phyloP scores from a whole-genome alignment of 179 eudicot genomes.

The Monotropa hypopitys region DNA sequence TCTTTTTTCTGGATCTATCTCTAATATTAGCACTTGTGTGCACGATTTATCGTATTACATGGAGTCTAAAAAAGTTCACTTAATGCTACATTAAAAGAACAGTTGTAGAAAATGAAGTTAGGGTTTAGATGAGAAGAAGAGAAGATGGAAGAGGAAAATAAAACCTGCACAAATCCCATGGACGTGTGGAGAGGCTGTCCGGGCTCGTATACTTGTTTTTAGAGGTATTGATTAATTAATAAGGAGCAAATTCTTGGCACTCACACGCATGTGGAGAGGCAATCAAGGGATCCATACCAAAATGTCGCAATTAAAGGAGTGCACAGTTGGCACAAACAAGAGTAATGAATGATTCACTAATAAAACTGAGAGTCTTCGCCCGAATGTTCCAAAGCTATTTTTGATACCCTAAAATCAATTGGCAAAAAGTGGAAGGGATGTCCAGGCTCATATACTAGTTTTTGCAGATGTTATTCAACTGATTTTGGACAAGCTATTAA shows the following conservation, averaged over 20 bases:
- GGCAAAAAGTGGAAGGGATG: not conserved
- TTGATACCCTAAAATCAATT: not conserved
- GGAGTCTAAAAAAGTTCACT: not conserved
- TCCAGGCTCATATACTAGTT: not conserved
- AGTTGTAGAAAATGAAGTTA: not conserved
- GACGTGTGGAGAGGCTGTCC: not conserved
- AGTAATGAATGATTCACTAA: not conserved
- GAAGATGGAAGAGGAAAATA: not conserved
- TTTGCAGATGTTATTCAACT: not conserved
- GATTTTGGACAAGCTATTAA: too few species aligned
- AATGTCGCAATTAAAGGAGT: not conserved
- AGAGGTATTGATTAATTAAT: too few species aligned
- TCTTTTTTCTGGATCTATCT: not conserved
- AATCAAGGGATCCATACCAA: not conserved
- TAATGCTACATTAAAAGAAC: not conserved
- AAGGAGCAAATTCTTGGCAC: too few species aligned
- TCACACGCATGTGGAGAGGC: not conserved
- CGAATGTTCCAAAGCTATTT: not conserved
- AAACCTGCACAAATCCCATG: not conserved
- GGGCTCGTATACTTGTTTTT: not conserved
- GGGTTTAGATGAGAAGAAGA: not conserved
- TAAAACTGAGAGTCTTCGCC: not conserved
- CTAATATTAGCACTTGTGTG: not conserved
- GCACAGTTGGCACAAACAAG: not conserved
- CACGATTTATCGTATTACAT: not conserved